Evolutionary conservation across 208 protist genomes (phyloP), one percentile per base, ranked within the genome.

Genomic region (Leishmania arabica): DNA sequence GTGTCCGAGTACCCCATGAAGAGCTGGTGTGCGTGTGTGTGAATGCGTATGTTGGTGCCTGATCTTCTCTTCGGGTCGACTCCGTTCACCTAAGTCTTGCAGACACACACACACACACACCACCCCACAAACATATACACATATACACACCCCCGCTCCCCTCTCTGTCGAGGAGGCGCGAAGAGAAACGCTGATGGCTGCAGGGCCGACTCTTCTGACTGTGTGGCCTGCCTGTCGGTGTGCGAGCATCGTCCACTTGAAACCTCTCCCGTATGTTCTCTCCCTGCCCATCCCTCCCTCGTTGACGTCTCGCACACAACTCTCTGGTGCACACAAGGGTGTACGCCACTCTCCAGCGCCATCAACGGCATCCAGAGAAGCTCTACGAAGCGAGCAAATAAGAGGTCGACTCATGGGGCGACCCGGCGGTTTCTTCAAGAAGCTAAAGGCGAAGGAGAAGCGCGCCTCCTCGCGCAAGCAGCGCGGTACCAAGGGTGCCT

Each of bases 401-500:
- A 54, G 51, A 19, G 13, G 21, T 34, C 45, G 24, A 13, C 31
- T 53, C 42, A 73, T 95, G 92, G 92, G 92, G 9, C 94, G 93
- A 60, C 88, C 92, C 1, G 92, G 91, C 37, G 94, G 94, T 3
- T 97, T 97, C 84, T 97, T 97, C 80, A 95, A 94, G 82, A 79
- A 86, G 69, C 85, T 97, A 4, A 94, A 95, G 84, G 87, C 89
- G 40, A 95, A 95, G 84, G 88, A 97, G 81, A 89, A 90, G 73
- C 86, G 86, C 40, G 56, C 77, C 31, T 88, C 84, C 3, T 88
- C 86, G 40, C 84, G 85, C 58, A 81, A 75, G 2, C 82, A 90
- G 54, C 92, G 94, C 40, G 94, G 94, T 17, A 95, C 94, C 27
- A 97, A 93, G 70, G 94, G 94, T 11, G 92, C 92, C 49, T 93